Percentiles rank a stretch among this genome's conserved stretches.
phyloP scores from a whole-genome alignment of 768 basidiomycete genomes.

The Filobasidium floriforme region DNA sequence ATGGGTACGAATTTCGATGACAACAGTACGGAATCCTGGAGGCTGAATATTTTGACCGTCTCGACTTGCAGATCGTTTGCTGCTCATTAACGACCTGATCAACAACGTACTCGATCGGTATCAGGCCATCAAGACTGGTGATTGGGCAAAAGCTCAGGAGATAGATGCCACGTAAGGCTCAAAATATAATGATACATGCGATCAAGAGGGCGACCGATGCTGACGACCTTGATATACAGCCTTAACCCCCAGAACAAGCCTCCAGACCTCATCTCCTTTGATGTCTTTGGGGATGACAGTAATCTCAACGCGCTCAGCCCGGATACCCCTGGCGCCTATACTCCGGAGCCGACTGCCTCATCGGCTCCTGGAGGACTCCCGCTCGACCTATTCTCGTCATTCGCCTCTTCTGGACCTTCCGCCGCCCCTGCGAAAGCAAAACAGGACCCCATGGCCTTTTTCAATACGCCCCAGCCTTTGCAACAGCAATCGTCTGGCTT shows the following conservation, averaged over 20 bases:
- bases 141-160: conserved; percentile 54
- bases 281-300: conserved; percentile 46
- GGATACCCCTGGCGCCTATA: conserved; percentile 16
- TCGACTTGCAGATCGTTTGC: conserved; percentile 62
- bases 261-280: conserved; percentile 45
- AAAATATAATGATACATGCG: background rate
- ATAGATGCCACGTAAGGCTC: conserved; percentile 46
- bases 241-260: conserved; percentile 43
- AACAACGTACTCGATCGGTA: conserved; percentile 84
- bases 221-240: conserved; percentile 18
- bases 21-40: background rate
- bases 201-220: background rate
- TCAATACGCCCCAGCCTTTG: conserved; percentile 28
- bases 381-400: conserved; percentile 40
- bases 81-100: conserved; percentile 96
- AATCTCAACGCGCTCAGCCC: conserved; percentile 32
- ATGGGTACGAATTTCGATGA: conserved; percentile 53
- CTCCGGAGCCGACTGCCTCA: conserved; percentile 19
- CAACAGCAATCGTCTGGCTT: conserved; percentile 7
- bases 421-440: conserved; percentile 20
- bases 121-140: conserved; percentile 87
- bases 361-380: conserved; percentile 39
- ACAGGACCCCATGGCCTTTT: conserved; percentile 43
- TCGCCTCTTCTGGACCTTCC: conserved; percentile 20
- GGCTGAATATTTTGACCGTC: conserved; percentile 4